These are phyloP conservation scores for Candida ovalis DNA, from an alignment of 805 yeast species.

Conservation along the genomic window DNA sequence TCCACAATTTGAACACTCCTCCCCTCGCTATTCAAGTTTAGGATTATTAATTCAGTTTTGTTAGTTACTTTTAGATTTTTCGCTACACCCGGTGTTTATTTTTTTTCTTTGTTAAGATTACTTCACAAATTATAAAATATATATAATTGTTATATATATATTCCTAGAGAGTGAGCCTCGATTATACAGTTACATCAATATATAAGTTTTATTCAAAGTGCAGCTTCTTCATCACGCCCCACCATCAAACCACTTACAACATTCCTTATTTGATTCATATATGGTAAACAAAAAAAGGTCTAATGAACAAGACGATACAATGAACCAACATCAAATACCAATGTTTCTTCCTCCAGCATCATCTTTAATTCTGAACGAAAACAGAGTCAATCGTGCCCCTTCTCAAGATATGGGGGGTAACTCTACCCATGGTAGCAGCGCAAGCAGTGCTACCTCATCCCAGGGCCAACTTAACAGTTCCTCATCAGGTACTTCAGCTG, in stretches of 20 bases:
- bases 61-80: no score
- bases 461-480: background rate
- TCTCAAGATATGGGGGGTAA: background rate
- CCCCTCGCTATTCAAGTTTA: no score
- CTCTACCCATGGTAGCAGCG: background rate
- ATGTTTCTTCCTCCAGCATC: slow-evolving; percentile 17
- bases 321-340: slow-evolving; percentile 8
- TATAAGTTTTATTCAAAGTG: background rate
- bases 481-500: background rate
- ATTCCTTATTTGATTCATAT: background rate
- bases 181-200: background rate
- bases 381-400: slow-evolving; percentile 8
- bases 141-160: background rate
- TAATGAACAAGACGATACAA: slow-evolving; percentile 1
- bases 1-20: no score
- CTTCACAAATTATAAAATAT: no score
- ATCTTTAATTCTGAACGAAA: slow-evolving; percentile 12
- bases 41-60: no score
- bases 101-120: no score
- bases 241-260: background rate
- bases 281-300: background rate
- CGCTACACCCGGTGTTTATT: no score
- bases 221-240: background rate
- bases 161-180: background rate
- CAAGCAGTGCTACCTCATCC: background rate